A percentile compares a stretch with the other conserved stretches of the same genome.
phyloP scores from a whole-genome alignment of 1,284 basidiomycete species.

The Phylloporus sp. region DNA sequence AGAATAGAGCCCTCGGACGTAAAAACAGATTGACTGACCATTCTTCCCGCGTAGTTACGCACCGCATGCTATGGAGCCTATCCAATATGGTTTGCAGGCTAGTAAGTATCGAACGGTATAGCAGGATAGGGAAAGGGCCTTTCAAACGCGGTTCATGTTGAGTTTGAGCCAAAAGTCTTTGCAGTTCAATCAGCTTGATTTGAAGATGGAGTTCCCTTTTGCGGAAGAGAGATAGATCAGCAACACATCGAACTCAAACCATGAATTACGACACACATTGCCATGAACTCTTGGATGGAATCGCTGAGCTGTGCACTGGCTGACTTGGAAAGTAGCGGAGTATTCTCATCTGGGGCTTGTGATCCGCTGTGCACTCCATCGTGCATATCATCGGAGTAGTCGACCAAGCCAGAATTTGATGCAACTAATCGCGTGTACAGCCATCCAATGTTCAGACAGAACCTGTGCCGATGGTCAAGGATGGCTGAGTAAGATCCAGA shows the following conservation, averaged over 20 bases:
- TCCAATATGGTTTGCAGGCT: constrained; percentile 91
- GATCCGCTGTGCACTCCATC: constrained; percentile 20
- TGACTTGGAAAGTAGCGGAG: constrained; percentile 42
- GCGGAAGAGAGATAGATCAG: constrained; percentile 5
- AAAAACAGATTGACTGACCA: constrained; percentile 59
- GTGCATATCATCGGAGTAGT: constrained; percentile 39
- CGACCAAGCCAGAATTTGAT: constrained; percentile 69
- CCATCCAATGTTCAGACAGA: constrained; percentile 84
- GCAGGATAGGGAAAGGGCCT: constrained; percentile 83
- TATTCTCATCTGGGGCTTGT: constrained; percentile 34
- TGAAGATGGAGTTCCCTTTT: constrained; percentile 93
- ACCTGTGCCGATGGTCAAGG: constrained; percentile 46
- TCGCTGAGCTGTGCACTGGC: constrained; percentile 51
- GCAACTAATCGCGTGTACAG: constrained; percentile 81
- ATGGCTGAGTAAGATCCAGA: neutral
- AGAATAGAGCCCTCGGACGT: constrained; percentile 6
- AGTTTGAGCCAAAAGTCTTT: constrained; percentile 83
- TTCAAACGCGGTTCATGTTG: constrained; percentile 94
- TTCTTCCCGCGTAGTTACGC: constrained; percentile 91
- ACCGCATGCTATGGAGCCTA: constrained; percentile 91
- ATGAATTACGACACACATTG: constrained; percentile 62
- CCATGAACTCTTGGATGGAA: constrained; percentile 86
- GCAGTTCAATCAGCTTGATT: constrained; percentile 84
- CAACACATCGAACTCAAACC: neutral
- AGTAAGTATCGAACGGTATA: constrained; percentile 86